Evolutionary conservation across 1,139 yeast species (phyloP), one percentile per base, ranked within the genome.

Genomic region (Taphrina flavorubra): DNA sequence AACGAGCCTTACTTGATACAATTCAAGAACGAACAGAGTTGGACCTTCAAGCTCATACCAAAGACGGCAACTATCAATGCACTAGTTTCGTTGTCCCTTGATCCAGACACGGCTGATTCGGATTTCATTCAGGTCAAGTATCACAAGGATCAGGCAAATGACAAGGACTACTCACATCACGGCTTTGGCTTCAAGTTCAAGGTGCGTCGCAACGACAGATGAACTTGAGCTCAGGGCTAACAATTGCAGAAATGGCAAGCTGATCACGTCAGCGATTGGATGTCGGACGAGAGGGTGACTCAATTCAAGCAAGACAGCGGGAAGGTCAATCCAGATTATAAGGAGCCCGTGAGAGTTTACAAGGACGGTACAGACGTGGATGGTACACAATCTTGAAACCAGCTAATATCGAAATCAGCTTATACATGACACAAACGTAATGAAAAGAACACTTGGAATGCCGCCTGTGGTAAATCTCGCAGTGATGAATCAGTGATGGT

Each of bases 291-390:
- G 44, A 10, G 58, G 10, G 58, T 53, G 42, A 36, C 11, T 7
- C 58, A 53, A 18, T 53, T 53, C 58, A 53, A 53, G 58, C 58
- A 53, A 16, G 58, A 53, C 42, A 53, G 58, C 16, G 58, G 58
- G 2, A 53, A 53, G 25, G 25, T 53, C 42, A 53, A 53, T 53
- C 58, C 58, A 10, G 42, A 31, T 13, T 53, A 53, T 18, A 53
- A 53, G 25, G 58, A 53, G 16, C 42, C 58, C 11, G 58, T 53
- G 11, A 11, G 44, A 7, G 58, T 53, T 10, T 53, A 53, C 42
- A 53, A 53, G 42, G 58, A 53, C 44, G 58, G 58, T 11, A 16
- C 16, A 8, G 58, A 53, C 10, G 58, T 53, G 14, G 58, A 53
- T 53, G 58, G 58, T 11, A 53, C 58, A 18, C 58, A 53, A 18